Evolutionary conservation across 2,329 filamentous ascomycete genomes (phyloP).

Genomic region (Phymatotrichopsis omnivora): DNA sequence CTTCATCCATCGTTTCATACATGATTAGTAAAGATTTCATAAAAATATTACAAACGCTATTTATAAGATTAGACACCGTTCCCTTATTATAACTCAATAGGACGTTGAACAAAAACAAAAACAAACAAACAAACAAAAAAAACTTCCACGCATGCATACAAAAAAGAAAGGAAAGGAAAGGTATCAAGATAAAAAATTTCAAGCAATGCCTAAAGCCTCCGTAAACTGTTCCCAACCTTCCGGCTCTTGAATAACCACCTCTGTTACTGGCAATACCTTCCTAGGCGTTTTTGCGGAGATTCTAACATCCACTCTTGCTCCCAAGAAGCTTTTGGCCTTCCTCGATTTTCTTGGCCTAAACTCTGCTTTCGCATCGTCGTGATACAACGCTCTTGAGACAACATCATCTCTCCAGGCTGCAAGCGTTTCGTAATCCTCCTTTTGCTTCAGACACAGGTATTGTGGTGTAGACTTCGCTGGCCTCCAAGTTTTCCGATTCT

Average conservation of each 20-base stretch:
- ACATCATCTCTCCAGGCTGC: constrained; percentile 34
- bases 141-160: not conserved
- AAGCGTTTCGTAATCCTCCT: constrained; percentile 51
- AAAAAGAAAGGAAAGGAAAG: constrained; percentile 1
- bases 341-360: constrained; percentile 14
- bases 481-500: constrained; percentile 55
- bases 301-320: constrained; percentile 13
- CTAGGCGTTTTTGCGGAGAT: constrained; percentile 11
- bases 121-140: not conserved
- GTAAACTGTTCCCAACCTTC: constrained; percentile 25
- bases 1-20: no score
- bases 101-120: not conserved
- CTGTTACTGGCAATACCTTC: constrained; percentile 7
- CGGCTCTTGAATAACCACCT: constrained; percentile 26
- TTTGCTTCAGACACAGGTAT: constrained; percentile 55
- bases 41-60: not conserved
- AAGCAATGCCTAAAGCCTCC: constrained; percentile 15
- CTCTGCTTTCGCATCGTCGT: constrained; percentile 15
- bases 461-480: constrained; percentile 53
- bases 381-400: constrained; percentile 23
- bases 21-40: no score
- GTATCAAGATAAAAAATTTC: not conserved
- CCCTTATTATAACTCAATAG: no score
- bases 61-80: not conserved
- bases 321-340: constrained; percentile 15